These are phyloP conservation scores for Calocybe indica DNA, from an alignment of 768 basidiomycete species.

Conservation along the genomic window DNA sequence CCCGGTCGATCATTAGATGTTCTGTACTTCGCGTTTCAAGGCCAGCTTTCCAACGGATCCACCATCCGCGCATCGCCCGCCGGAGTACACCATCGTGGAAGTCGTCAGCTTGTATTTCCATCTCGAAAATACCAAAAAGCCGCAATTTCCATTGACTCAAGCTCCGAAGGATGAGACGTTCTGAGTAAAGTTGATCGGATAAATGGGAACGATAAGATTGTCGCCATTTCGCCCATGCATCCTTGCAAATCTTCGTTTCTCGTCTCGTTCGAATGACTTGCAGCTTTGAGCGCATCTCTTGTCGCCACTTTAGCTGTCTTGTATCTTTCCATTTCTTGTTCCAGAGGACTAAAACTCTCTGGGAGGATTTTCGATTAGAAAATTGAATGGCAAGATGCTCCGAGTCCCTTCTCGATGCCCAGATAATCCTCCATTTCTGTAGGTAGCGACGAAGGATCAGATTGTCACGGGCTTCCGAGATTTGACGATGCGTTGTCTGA, in stretches of 20 bases:
- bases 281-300: conserved; percentile 71
- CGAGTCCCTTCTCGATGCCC: conserved; percentile 28
- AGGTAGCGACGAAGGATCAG: conserved; percentile 54
- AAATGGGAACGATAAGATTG: conserved; percentile 46
- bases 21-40: conserved; percentile 40
- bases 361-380: conserved; percentile 39
- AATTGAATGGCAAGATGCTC: conserved; percentile 36
- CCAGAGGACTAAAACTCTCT: conserved; percentile 45
- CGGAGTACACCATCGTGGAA: conserved; percentile 33
- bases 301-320: conserved; percentile 54
- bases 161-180: conserved; percentile 35
- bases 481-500: conserved; percentile 69
- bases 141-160: conserved; percentile 50
- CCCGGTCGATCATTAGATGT: conserved; percentile 34
- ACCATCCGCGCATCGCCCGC: conserved; percentile 32
- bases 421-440: conserved; percentile 52
- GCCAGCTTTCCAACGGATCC: conserved; percentile 53
- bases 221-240: conserved; percentile 65
- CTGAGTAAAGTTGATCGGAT: conserved; percentile 45
- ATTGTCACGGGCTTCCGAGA: conserved; percentile 61
- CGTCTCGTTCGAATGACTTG: conserved; percentile 50
- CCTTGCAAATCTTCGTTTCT: conserved; percentile 45
- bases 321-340: conserved; percentile 44
- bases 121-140: conserved; percentile 30
- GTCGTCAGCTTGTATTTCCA: conserved; percentile 47